These are phyloP conservation scores for Cytospora leucostoma DNA, from an alignment of 2,329 filamentous ascomycete species.

Conservation along the genomic window DNA sequence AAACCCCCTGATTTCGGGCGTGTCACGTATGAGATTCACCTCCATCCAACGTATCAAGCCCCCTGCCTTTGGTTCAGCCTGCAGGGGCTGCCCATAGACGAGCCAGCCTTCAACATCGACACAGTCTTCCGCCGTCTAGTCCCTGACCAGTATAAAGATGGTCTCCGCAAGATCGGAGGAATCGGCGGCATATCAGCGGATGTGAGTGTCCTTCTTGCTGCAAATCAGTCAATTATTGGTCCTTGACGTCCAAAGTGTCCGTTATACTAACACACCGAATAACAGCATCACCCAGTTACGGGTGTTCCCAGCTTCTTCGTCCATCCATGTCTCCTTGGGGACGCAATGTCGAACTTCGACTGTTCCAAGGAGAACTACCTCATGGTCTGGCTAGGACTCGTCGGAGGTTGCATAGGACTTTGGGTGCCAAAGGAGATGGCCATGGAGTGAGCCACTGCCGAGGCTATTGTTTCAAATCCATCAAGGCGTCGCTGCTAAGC, in stretches of 20 bases:
- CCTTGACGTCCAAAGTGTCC: conserved; percentile 16
- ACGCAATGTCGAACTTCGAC: conserved; percentile 71
- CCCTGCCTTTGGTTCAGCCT: conserved; percentile 77
- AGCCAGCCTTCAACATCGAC: conserved; percentile 63
- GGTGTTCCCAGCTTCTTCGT: conserved; percentile 83
- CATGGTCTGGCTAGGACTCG: conserved; percentile 84
- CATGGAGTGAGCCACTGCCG: conserved; percentile 36
- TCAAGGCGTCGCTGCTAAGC: conserved; percentile 3
- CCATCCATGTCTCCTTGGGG: conserved; percentile 86
- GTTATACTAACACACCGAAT: conserved; percentile 47
- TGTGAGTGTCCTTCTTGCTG: conserved; percentile 55
- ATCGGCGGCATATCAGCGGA: conserved; percentile 76
- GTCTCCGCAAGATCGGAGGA: conserved; percentile 61
- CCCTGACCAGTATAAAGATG: conserved; percentile 62
- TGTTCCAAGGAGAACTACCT: conserved; percentile 71
- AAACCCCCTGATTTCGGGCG: conserved; percentile 42
- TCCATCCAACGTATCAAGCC: conserved; percentile 73
- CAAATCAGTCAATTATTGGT: conserved; percentile 35
- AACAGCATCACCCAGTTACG: conserved; percentile 79
- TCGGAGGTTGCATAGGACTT: conserved; percentile 78
- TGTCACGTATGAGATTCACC: conserved; percentile 72
- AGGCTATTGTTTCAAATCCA: neutral
- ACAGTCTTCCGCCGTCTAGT: conserved; percentile 72
- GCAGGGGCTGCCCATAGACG: conserved; percentile 56
- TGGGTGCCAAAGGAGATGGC: conserved; percentile 73